Conservation (phyloP, 2,329 filamentous ascomycete species). For the Berkeleyomyces basicola region DNA sequence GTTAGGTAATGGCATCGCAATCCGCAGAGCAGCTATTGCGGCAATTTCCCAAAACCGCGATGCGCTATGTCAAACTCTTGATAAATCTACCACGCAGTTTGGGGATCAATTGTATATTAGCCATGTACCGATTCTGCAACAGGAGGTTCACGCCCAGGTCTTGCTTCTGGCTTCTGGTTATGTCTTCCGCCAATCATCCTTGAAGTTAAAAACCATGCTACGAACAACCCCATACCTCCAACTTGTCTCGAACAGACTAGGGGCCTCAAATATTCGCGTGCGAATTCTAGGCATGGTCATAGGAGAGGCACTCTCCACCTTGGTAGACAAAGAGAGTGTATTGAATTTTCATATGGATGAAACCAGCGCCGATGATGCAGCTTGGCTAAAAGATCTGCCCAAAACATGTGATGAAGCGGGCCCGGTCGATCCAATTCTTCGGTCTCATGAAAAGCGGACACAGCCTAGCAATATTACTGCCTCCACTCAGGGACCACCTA, state of each 20-base stretch:
- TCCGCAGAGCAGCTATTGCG: slow-evolving; percentile 49
- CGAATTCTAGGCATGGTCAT: slow-evolving; percentile 80
- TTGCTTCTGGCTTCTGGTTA: slow-evolving; percentile 65
- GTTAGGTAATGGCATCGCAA: slow-evolving; percentile 43
- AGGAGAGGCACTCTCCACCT: slow-evolving; percentile 50
- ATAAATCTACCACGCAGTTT: slow-evolving; percentile 57
- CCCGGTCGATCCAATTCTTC: slow-evolving; percentile 32
- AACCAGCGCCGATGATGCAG: slow-evolving; percentile 52
- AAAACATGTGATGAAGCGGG: slow-evolving; percentile 47
- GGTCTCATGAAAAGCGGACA: slow-evolving; percentile 12
- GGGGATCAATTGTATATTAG: slow-evolving; percentile 76
- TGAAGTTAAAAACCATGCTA: slow-evolving; percentile 51
- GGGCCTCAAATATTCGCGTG: slow-evolving; percentile 55
- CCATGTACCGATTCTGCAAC: slow-evolving; percentile 68
- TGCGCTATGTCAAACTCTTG: slow-evolving; percentile 38
- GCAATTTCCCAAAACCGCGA: slow-evolving; percentile 36
- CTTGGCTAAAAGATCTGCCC: slow-evolving; percentile 56
- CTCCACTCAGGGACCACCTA: slow-evolving; percentile 13
- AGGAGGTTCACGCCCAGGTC: slow-evolving; percentile 74
- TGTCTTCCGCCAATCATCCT: slow-evolving; percentile 46
- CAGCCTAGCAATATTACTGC: slow-evolving; percentile 12
- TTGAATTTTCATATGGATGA: slow-evolving; percentile 79
- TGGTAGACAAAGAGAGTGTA: slow-evolving; percentile 52
- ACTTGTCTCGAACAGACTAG: slow-evolving; percentile 70
- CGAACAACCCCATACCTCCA: slow-evolving; percentile 59